Conservation (phyloP, 148 eudicot species). For the Rhododendron ovatum region DNA sequence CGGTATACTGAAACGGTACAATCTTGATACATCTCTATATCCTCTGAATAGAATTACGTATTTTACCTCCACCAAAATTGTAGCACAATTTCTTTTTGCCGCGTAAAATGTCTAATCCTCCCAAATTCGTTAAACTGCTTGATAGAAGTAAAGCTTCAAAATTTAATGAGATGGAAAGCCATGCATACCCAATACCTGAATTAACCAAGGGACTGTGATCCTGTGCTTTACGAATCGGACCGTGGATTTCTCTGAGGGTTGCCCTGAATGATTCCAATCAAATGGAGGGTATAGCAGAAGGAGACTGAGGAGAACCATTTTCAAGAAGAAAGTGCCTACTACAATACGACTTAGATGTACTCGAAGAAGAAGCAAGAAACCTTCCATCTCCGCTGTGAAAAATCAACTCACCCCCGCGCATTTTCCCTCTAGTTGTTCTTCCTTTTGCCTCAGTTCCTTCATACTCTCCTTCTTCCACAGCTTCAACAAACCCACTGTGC, state of each 20-base stretch:
- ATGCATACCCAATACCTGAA: background rate
- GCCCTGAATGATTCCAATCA: slow-evolving; percentile 13
- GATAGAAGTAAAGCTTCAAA: background rate
- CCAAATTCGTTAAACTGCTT: background rate
- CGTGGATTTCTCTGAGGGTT: background rate
- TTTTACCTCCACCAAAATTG: slow-evolving; percentile 4
- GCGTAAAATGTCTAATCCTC: background rate
- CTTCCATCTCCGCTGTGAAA: slow-evolving; percentile 70
- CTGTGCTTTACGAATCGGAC: background rate
- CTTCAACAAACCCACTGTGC: slow-evolving; percentile 70
- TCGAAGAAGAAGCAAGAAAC: slow-evolving; percentile 89
- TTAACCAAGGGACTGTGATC: background rate
- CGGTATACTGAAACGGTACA: background rate
- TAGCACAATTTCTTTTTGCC: background rate
- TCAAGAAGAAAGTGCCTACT: slow-evolving; percentile 86
- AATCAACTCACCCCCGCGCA: slow-evolving; percentile 37
- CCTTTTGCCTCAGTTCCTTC: slow-evolving; percentile 46
- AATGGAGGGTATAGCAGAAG: slow-evolving; percentile 55
- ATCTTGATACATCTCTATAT: background rate
- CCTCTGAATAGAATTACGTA: background rate
- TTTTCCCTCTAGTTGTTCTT: slow-evolving; percentile 54
- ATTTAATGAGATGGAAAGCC: background rate
- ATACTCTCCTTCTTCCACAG: slow-evolving; percentile 65
- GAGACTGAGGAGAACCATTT: slow-evolving; percentile 86
- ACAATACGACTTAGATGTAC: slow-evolving; percentile 79